Percentiles rank a stretch among this genome's conserved stretches.
phyloP scores from a whole-genome alignment of 495 filamentous ascomycete genomes.

The Talaromyces ruber region DNA sequence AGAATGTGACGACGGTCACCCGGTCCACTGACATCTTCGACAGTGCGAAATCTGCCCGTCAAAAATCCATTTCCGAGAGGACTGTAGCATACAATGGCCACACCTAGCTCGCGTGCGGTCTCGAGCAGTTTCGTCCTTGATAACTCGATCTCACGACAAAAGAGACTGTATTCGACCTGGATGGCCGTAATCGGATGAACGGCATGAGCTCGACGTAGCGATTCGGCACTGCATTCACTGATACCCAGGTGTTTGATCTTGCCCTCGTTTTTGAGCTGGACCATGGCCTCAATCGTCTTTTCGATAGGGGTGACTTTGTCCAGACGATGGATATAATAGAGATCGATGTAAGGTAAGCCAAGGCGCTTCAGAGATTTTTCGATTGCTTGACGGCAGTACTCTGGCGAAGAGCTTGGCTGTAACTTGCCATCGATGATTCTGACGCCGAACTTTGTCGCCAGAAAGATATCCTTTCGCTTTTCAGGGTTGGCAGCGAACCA shows the following conservation, averaged over 20 bases:
- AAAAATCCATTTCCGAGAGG: slow-evolving; percentile 55
- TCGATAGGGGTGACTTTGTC: slow-evolving; percentile 47
- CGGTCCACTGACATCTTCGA: slow-evolving; percentile 36
- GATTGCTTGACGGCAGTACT: slow-evolving; percentile 41
- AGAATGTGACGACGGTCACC: slow-evolving; percentile 25
- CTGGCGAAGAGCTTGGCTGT: slow-evolving; percentile 34
- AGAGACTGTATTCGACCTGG: slow-evolving; percentile 60
- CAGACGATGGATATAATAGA: slow-evolving; percentile 48
- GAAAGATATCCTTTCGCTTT: slow-evolving; percentile 49
- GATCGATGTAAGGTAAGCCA: slow-evolving; percentile 44
- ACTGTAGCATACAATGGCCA: slow-evolving; percentile 51
- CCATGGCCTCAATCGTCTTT: slow-evolving; percentile 47
- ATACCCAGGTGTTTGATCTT: slow-evolving; percentile 50
- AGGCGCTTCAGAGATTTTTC: slow-evolving; percentile 44
- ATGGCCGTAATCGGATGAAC: slow-evolving; percentile 53
- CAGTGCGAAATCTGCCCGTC: slow-evolving; percentile 33
- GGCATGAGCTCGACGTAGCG: slow-evolving; percentile 52
- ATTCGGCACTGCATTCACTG: slow-evolving; percentile 44
- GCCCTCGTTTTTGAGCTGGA: slow-evolving; percentile 39
- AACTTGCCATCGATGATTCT: neutral
- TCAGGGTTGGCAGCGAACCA: slow-evolving; percentile 44
- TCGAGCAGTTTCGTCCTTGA: slow-evolving; percentile 38
- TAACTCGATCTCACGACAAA: slow-evolving; percentile 49
- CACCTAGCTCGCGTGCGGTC: slow-evolving; percentile 54
- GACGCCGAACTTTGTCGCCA: slow-evolving; percentile 51